Percentiles rank a stretch among this genome's conserved stretches.
These are phyloP conservation scores for Centella asiatica DNA, from an alignment of 129 eudicot genomes.

Conservation along the genomic window DNA sequence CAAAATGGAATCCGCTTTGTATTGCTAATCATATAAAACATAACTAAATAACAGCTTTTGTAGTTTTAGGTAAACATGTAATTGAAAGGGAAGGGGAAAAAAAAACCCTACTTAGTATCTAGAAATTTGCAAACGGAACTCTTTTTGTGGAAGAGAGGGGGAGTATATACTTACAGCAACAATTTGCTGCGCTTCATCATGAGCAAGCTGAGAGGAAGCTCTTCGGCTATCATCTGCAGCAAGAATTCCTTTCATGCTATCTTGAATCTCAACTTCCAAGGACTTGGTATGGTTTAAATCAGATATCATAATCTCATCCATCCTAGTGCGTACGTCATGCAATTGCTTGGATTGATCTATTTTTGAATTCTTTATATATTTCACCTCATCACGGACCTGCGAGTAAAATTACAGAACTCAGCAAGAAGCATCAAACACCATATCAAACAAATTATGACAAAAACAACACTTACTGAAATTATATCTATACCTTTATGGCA, in stretches of 20 bases:
- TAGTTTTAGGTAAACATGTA: no score
- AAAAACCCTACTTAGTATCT: background rate
- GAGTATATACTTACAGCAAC: conserved; percentile 63
- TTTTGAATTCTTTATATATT: conserved; percentile 40
- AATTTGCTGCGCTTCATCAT: conserved; percentile 87
- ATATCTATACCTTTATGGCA: no score
- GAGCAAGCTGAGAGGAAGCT: conserved; percentile 74
- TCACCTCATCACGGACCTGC: conserved; percentile 78
- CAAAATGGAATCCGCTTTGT: background rate
- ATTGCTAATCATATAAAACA: no score
- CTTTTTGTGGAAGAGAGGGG: background rate
- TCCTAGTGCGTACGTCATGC: conserved; percentile 48
- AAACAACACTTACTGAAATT: no score
- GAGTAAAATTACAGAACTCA: conserved; percentile 10
- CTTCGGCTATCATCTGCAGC: conserved; percentile 83
- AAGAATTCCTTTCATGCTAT: conserved; percentile 51
- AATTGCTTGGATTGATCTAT: conserved; percentile 59
- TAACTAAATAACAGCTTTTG: no score
- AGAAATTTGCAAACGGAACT: background rate
- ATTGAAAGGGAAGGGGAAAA: no score
- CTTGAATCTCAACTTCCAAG: conserved; percentile 62
- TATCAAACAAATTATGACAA: background rate
- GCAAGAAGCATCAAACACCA: background rate
- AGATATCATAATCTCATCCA: conserved; percentile 42
- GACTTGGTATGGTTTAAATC: conserved; percentile 48